Evolutionary conservation across 176 grass and related monocot genomes (phyloP).

Genomic region (Oryza coarctata): DNA sequence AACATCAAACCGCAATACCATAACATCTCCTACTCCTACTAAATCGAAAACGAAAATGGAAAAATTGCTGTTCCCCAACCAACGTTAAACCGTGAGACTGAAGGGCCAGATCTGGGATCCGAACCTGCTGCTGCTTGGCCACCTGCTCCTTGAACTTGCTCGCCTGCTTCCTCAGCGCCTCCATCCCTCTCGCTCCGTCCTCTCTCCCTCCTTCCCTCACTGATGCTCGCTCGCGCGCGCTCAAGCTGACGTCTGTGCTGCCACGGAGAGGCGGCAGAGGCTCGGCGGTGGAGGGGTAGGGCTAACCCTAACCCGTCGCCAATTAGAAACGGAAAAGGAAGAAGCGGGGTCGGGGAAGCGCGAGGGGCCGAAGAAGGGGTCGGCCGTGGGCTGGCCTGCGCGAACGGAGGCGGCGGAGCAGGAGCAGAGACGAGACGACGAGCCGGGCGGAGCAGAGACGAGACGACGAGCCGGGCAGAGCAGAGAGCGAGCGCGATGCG

Average conservation of each 20-base stretch:
- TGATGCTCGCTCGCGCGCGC: not conserved
- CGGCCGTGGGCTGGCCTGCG: not conserved
- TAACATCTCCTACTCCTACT: not conserved
- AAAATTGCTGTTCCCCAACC: not conserved
- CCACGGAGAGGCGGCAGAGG: not conserved
- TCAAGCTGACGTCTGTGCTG: not conserved
- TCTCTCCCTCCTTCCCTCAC: not conserved
- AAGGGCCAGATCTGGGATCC: constrained; percentile 9
- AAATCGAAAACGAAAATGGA: not conserved
- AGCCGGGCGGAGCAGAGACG: not conserved
- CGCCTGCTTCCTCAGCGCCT: constrained; percentile 91
- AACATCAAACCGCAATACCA: not conserved
- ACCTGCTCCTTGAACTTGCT: constrained; percentile 93
- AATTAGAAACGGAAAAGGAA: not conserved
- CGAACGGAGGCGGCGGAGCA: not conserved
- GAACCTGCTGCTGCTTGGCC: constrained; percentile 92
- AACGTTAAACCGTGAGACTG: not conserved
- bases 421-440: too few species aligned
- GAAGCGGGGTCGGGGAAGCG: not conserved
- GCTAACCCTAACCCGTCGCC: not conserved
- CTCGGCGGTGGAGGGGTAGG: too few species aligned
- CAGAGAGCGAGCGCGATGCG: too few species aligned
- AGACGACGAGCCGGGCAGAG: too few species aligned
- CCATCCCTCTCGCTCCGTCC: constrained; percentile 42
- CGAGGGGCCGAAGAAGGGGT: not conserved